These are phyloP conservation scores for Erodium moschatum DNA, from an alignment of 441 rosid species.

Conservation along the genomic window DNA sequence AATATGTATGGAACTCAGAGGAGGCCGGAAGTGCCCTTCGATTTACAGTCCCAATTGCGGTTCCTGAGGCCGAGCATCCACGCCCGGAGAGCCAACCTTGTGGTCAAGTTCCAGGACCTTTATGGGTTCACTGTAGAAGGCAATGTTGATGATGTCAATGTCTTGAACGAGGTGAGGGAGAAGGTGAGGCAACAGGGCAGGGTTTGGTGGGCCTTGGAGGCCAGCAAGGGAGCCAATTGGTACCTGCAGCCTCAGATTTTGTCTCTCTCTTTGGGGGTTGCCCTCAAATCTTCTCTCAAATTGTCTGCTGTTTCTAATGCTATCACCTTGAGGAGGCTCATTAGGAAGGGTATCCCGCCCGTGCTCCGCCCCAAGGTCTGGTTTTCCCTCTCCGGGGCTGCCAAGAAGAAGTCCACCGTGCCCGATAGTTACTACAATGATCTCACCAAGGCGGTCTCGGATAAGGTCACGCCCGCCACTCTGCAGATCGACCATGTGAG, in stretches of 20 bases:
- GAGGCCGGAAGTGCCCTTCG: slow-evolving; percentile 57
- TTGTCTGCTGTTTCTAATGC: slow-evolving; percentile 71
- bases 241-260: slow-evolving; percentile 65
- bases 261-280: slow-evolving; percentile 13
- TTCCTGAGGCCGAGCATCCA: slow-evolving; percentile 87
- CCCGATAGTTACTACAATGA: slow-evolving; percentile 92
- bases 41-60: slow-evolving; percentile 61
- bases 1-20: slow-evolving; percentile 55
- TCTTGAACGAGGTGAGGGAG: slow-evolving; percentile 88
- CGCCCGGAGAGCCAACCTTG: slow-evolving; percentile 72
- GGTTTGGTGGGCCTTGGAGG: slow-evolving; percentile 95
- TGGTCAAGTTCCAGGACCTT: slow-evolving; percentile 83
- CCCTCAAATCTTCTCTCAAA: slow-evolving; percentile 70
- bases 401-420: slow-evolving; percentile 96
- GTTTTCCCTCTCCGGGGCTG: slow-evolving; percentile 95
- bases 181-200: slow-evolving; percentile 88
- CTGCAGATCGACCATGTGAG: slow-evolving; percentile 93
- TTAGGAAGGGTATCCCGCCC: slow-evolving; percentile 94
- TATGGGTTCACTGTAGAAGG: slow-evolving; percentile 91
- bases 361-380: slow-evolving; percentile 90
- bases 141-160: slow-evolving; percentile 90
- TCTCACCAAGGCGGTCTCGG: slow-evolving; percentile 75
- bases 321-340: slow-evolving; percentile 67
- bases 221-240: slow-evolving; percentile 98
- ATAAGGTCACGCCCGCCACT: slow-evolving; percentile 84